A percentile compares a stretch with the other conserved stretches of the same genome.
Evolutionary conservation across 345 rosid species (phyloP).

Genomic region (Psidium friedrichsthalianum): DNA sequence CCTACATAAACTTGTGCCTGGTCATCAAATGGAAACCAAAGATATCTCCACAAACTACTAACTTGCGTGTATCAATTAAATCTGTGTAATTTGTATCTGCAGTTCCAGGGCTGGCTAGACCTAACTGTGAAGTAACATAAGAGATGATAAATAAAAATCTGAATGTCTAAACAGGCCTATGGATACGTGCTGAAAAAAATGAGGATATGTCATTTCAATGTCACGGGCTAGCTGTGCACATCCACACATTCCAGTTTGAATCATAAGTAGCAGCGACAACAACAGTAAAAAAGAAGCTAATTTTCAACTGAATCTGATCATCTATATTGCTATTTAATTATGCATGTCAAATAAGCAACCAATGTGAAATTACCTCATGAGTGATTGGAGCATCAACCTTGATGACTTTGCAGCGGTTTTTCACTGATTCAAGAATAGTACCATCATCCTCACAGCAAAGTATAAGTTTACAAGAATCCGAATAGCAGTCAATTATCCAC

Average conservation of each 20-base stretch:
- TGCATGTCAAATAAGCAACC: not conserved
- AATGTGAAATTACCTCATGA: conserved; percentile 40
- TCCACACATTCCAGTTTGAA: not conserved
- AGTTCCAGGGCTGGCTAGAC: not conserved
- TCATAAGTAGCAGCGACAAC: not conserved
- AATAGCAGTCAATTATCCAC: conserved; percentile 61
- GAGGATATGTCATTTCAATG: not conserved
- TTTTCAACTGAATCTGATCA: not conserved
- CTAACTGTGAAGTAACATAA: not conserved
- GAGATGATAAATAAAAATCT: not conserved
- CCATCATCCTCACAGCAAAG: conserved; percentile 55
- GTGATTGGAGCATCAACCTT: conserved; percentile 40
- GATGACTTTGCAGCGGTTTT: conserved; percentile 39
- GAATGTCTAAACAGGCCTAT: not conserved
- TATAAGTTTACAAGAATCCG: conserved; percentile 48
- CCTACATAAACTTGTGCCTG: not conserved
- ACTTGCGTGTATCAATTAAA: not conserved
- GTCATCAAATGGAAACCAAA: not conserved
- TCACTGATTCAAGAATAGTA: conserved; percentile 35
- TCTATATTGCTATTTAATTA: not conserved
- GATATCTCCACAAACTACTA: not conserved
- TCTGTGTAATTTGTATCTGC: not conserved
- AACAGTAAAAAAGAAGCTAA: not conserved
- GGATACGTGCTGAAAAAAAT: not conserved
- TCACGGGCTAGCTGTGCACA: not conserved